Percentiles rank a stretch among this genome's conserved stretches.
These are phyloP conservation scores for Cornus suecica DNA, from an alignment of 148 eudicot genomes.

Conservation along the genomic window DNA sequence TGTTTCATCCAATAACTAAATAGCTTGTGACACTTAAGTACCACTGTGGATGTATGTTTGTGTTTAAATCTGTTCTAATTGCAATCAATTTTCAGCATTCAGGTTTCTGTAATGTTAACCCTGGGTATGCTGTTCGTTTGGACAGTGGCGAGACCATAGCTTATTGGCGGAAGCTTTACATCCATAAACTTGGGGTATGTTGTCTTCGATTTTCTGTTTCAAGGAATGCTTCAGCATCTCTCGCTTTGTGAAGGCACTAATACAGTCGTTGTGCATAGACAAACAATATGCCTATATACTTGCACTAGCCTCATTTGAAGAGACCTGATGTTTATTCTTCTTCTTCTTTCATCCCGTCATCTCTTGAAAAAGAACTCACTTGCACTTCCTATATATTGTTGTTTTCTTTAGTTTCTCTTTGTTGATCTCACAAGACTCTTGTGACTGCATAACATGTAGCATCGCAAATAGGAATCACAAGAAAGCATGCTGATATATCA, in stretches of 20 bases:
- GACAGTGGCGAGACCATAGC: slow-evolving; percentile 66
- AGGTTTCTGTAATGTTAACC: slow-evolving; percentile 49
- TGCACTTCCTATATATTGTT: background rate
- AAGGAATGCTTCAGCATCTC: background rate
- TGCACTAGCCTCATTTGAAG: background rate
- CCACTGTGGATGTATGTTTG: background rate
- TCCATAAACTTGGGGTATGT: slow-evolving; percentile 48
- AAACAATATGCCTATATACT: background rate
- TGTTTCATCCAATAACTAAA: background rate
- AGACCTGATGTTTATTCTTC: background rate
- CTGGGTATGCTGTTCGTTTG: slow-evolving; percentile 63
- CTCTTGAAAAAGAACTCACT: background rate
- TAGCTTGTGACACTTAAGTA: background rate
- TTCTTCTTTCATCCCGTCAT: too few species aligned
- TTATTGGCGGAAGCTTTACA: slow-evolving; percentile 63
- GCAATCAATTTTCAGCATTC: slow-evolving; percentile 54
- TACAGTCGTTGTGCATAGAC: background rate
- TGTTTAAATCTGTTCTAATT: slow-evolving; percentile 5
- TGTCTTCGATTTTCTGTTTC: slow-evolving; percentile 3
- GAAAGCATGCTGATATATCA: too few species aligned
- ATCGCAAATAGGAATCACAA: too few species aligned
- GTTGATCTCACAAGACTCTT: too few species aligned
- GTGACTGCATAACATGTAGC: too few species aligned
- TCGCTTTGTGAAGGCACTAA: background rate
- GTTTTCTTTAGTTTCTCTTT: too few species aligned